These are phyloP conservation scores for Trebouxia sp. DNA, from an alignment of 139 green algal species.

Conservation along the genomic window DNA sequence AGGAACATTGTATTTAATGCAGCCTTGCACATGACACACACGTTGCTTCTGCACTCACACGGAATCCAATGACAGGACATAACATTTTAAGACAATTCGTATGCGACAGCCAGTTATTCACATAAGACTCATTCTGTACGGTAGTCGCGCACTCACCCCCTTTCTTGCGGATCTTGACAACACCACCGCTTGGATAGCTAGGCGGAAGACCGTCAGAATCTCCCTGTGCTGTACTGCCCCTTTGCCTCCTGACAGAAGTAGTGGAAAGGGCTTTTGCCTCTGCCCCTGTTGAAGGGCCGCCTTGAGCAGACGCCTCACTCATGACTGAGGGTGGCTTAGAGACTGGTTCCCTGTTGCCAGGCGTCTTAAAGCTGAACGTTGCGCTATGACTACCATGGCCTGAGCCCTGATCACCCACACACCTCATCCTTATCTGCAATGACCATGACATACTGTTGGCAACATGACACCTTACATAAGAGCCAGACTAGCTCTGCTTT, in stretches of 20 bases:
- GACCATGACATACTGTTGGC: not conserved
- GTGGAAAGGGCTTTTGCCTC: not conserved
- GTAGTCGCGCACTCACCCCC: not conserved
- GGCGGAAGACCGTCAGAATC: not conserved
- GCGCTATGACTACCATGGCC: not conserved
- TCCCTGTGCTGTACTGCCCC: not conserved
- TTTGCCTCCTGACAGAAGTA: not conserved
- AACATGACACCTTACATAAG: not conserved
- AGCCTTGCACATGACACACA: no score
- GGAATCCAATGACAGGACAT: no score
- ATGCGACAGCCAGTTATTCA: no score
- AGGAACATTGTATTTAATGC: no score
- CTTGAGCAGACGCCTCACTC: slow-evolving; percentile 1
- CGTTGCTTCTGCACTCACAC: no score
- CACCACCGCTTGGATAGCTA: not conserved
- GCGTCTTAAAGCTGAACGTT: not conserved
- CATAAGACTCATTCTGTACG: not conserved
- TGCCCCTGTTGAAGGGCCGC: not conserved
- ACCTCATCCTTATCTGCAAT: not conserved
- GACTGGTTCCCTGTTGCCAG: not conserved
- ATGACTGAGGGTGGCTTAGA: not conserved
- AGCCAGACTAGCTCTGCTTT: not conserved
- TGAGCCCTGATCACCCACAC: slow-evolving; percentile 15
- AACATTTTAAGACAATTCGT: no score
- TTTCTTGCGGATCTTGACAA: not conserved